A percentile compares a stretch with the other conserved stretches of the same genome.
These are phyloP conservation scores for Leishmania mexicana DNA, from an alignment of 208 protist genomes.

Conservation along the genomic window DNA sequence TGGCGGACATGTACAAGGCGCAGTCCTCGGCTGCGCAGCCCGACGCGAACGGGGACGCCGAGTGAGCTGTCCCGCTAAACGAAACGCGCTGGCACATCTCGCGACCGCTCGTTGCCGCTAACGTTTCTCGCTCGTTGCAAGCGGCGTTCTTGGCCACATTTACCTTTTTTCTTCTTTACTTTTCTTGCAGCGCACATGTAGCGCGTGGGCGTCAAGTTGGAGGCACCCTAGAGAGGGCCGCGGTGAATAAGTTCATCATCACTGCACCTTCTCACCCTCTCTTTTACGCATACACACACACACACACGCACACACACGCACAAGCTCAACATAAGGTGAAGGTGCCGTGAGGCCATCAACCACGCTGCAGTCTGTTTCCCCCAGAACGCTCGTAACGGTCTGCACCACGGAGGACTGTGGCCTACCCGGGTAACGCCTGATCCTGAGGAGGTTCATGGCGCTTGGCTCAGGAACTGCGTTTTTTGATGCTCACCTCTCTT, in stretches of 20 bases:
- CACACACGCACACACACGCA: background rate
- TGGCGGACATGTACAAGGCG: conserved; percentile 91
- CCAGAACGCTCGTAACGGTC: background rate
- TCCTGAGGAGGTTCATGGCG: background rate
- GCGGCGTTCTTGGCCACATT: background rate
- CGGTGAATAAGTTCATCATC: background rate
- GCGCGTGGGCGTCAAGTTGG: background rate
- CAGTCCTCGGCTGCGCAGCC: conserved; percentile 70
- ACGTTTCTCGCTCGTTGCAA: background rate
- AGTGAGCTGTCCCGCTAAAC: conserved; percentile 9
- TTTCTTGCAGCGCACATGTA: background rate
- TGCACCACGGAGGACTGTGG: background rate
- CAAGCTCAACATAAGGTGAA: background rate
- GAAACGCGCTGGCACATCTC: background rate
- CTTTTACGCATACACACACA: background rate
- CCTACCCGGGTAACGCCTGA: background rate
- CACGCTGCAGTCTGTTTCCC: background rate
- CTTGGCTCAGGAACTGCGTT: background rate
- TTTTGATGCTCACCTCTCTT: background rate
- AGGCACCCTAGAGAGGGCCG: background rate
- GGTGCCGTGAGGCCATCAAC: background rate
- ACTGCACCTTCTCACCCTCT: background rate
- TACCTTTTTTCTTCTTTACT: too few relatives aligned
- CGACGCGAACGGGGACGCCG: conserved; percentile 33
- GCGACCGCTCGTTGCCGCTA: background rate